Percentiles rank a stretch among this genome's conserved stretches.
phyloP scores from a whole-genome alignment of 2,329 filamentous ascomycete genomes.

The Fusarium sp. region DNA sequence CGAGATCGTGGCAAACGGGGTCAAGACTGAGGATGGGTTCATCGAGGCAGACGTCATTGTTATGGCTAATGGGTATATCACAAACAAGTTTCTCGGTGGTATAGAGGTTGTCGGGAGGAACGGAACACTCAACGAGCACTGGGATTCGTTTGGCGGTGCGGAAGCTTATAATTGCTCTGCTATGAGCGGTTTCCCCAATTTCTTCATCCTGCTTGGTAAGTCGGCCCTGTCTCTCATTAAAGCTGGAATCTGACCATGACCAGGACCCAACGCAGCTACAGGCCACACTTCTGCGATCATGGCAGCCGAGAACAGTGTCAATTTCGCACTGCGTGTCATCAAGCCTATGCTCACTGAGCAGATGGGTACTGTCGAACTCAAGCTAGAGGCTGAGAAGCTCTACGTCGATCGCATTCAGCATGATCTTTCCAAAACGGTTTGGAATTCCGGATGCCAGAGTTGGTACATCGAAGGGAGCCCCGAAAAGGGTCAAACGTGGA shows the following conservation, averaged over 20 bases:
- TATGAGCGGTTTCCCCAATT: slow-evolving; percentile 72
- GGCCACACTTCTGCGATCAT: slow-evolving; percentile 72
- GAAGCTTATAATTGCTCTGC: slow-evolving; percentile 71
- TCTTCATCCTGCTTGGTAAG: slow-evolving; percentile 69
- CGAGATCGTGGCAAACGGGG: not conserved
- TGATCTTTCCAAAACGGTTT: slow-evolving; percentile 50
- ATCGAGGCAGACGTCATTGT: slow-evolving; percentile 68
- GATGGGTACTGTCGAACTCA: slow-evolving; percentile 30
- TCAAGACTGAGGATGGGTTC: not conserved
- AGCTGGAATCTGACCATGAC: not conserved
- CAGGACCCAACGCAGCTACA: slow-evolving; percentile 70
- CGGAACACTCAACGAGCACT: slow-evolving; percentile 65
- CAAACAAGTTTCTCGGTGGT: slow-evolving; percentile 64
- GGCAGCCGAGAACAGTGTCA: slow-evolving; percentile 70
- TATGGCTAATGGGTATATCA: slow-evolving; percentile 71
- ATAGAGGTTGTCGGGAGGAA: slow-evolving; percentile 63
- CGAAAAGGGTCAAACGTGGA: slow-evolving; percentile 1
- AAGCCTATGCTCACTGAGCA: slow-evolving; percentile 55
- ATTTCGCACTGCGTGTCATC: slow-evolving; percentile 70
- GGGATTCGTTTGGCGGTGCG: slow-evolving; percentile 68
- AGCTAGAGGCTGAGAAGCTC: slow-evolving; percentile 48
- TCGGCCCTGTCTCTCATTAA: not conserved
- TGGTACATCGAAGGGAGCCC: slow-evolving; percentile 42
- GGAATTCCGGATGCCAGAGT: slow-evolving; percentile 49
- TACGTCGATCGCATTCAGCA: slow-evolving; percentile 50